Base-by-base conservation (phyloP, 345 rosid genomes). In the Euphorbia pulcherrima region DNA sequence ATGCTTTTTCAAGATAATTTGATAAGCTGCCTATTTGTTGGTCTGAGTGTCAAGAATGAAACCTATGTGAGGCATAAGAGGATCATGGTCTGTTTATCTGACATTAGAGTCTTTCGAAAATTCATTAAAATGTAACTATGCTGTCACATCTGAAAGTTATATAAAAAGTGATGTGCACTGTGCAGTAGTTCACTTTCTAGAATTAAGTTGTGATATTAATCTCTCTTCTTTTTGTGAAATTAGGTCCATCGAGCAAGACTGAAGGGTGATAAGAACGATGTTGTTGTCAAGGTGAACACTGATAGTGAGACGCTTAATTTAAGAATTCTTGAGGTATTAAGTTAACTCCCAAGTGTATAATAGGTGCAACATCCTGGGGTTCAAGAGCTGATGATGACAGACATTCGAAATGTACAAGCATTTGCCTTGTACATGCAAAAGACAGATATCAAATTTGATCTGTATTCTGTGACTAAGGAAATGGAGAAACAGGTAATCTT, bases 301-400 rank as follows among this genome's bases (percentile, higher is more conserved):
- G 27, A 71, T 39, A 27, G 27, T 65, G 41, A 64, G 63, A 71
- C 57, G 39, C 65, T 60, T 68, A 37, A 20, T 21, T 20, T 44
- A 26, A 58, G 50, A 58, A 44, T 58, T n/a, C 52, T 17, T 61
- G 54, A 56, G 66, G 23, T 72, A 60, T 70, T 75, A 12, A 14
- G 50, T 44, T 44, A 71, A 83, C 30, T 58, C 6, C 72, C 30
- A 52, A 29, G 60, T 20, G 40, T 62, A n/a, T 77, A 58, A 67
- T 75, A 93, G 97, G 96, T 93, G 72, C 98, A 93, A 79, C 98
- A 90, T 83, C 98, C 96, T 67, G 97, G 97, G 69, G 77, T 90
- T 62, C 87, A 86, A 70, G 82, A 81, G 62, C 82, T 90, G 81
- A 90, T 92, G 98, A 92, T 90, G 97, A 92, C 96, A 8, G 98